Evolutionary conservation across 805 yeast species (phyloP).

Genomic region (Cyberlindnera nakhonratchasimensis): DNA sequence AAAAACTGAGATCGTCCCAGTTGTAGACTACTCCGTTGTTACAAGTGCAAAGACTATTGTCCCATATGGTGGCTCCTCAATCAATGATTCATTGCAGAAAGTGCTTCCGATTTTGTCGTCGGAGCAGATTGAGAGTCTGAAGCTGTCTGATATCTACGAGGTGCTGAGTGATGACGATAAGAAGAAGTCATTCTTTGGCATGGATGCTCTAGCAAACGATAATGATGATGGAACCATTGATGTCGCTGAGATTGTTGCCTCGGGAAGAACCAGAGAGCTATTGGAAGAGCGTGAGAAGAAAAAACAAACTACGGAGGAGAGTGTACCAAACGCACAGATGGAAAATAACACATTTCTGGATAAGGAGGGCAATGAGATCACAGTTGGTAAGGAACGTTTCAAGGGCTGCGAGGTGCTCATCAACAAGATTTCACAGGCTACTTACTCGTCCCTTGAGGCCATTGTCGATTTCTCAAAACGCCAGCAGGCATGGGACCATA

Average conservation of each 20-base stretch:
- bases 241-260: slow-evolving; percentile 84
- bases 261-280: slow-evolving; percentile 69
- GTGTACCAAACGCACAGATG: slow-evolving; percentile 57
- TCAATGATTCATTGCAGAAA: slow-evolving; percentile 51
- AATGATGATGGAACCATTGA: slow-evolving; percentile 70
- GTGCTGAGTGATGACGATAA: slow-evolving; percentile 68
- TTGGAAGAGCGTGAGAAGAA: slow-evolving; percentile 59
- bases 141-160: slow-evolving; percentile 73
- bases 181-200: slow-evolving; percentile 57
- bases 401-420: slow-evolving; percentile 69
- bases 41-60: slow-evolving; percentile 50
- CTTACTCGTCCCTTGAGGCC: slow-evolving; percentile 49
- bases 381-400: slow-evolving; percentile 87
- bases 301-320: slow-evolving; percentile 28
- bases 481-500: slow-evolving; percentile 81
- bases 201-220: slow-evolving; percentile 43
- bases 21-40: slow-evolving; percentile 67
- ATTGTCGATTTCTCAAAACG: slow-evolving; percentile 68
- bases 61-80: slow-evolving; percentile 58
- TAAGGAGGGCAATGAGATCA: slow-evolving; percentile 48
- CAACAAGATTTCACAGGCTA: slow-evolving; percentile 46
- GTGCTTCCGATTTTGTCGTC: slow-evolving; percentile 55
- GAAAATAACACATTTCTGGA: slow-evolving; percentile 73
- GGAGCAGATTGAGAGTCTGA: slow-evolving; percentile 69
- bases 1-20: slow-evolving; percentile 73